Evolutionary conservation across 306 rosid species (phyloP).

Genomic region (Phaseolus lunatus): DNA sequence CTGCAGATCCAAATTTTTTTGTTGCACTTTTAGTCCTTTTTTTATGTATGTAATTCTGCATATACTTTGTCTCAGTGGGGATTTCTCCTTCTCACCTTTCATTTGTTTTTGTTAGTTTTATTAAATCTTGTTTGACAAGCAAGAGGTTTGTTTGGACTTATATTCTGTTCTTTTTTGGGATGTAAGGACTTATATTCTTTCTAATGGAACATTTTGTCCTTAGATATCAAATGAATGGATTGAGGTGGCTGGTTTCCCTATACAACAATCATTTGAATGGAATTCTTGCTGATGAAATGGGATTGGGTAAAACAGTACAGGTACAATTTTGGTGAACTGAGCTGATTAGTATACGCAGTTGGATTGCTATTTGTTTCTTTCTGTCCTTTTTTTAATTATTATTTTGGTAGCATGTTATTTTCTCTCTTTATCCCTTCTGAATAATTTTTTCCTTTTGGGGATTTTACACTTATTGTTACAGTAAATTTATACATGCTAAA

Average conservation of each 20-base stretch:
- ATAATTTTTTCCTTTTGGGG: slow-evolving; percentile 14
- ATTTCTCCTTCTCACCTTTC: slow-evolving; percentile 28
- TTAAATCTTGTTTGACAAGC: slow-evolving; percentile 35
- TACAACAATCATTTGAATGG: slow-evolving; percentile 98
- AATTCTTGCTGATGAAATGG: slow-evolving; percentile 99
- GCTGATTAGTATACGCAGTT: slow-evolving; percentile 8
- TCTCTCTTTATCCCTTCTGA: background rate
- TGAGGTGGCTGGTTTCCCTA: slow-evolving; percentile 96
- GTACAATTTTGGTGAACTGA: slow-evolving; percentile 52
- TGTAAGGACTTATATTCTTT: slow-evolving; percentile 40
- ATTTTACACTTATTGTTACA: slow-evolving; percentile 25
- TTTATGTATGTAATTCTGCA: background rate
- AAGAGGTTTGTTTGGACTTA: slow-evolving; percentile 36
- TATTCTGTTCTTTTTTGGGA: background rate
- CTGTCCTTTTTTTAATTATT: slow-evolving; percentile 2
- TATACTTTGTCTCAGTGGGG: background rate
- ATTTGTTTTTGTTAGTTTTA: slow-evolving; percentile 3
- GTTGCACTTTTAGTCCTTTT: slow-evolving; percentile 19
- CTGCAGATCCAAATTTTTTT: slow-evolving; percentile 36
- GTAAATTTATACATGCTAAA: slow-evolving; percentile 26
- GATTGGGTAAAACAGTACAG: slow-evolving; percentile 99
- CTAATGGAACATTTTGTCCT: slow-evolving; percentile 46
- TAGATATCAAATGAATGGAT: slow-evolving; percentile 99
- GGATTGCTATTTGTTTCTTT: slow-evolving; percentile 1
- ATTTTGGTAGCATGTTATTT: slow-evolving; percentile 10